These are phyloP conservation scores for Dendrocalamus sinicus DNA, from an alignment of 176 grass and related monocot species.

Conservation along the genomic window DNA sequence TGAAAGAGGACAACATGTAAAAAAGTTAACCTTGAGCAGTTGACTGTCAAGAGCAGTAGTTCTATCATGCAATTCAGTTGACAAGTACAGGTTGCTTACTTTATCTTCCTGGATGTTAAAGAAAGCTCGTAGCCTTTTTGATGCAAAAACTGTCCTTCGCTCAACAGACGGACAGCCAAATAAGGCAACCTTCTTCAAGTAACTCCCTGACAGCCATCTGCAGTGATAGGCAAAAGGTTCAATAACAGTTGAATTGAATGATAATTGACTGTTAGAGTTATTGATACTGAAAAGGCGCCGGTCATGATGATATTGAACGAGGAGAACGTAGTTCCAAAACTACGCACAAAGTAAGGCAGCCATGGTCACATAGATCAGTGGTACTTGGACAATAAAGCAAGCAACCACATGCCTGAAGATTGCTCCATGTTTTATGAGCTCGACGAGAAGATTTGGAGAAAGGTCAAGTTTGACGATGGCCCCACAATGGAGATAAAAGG, in stretches of 20 bases:
- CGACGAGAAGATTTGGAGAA: too few species aligned
- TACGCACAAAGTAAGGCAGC: too few species aligned
- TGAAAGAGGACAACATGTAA: conserved; percentile 40
- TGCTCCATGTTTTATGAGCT: too few species aligned
- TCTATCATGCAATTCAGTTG: conserved; percentile 9
- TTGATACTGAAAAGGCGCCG: too few species aligned
- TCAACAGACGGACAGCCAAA: conserved; percentile 72
- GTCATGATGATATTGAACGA: too few species aligned
- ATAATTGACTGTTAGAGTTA: neutral
- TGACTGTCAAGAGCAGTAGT: neutral
- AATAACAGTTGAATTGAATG: neutral
- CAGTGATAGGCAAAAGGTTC: conserved; percentile 12
- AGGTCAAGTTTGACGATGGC: too few species aligned
- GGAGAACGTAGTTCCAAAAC: too few species aligned
- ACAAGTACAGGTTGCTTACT: conserved; percentile 43
- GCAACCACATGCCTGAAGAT: too few species aligned
- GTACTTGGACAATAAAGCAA: too few species aligned
- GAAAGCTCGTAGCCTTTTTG: conserved; percentile 71
- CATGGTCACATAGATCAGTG: too few species aligned
- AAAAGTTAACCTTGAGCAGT: neutral
- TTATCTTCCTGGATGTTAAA: conserved; percentile 81
- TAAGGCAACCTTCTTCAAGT: conserved; percentile 71
- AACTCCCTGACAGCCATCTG: conserved; percentile 78
- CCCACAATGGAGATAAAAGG: too few species aligned
- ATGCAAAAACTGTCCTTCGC: conserved; percentile 71